Conservation (phyloP, 1,139 yeast species). For the Debaryomyces sp. region DNA sequence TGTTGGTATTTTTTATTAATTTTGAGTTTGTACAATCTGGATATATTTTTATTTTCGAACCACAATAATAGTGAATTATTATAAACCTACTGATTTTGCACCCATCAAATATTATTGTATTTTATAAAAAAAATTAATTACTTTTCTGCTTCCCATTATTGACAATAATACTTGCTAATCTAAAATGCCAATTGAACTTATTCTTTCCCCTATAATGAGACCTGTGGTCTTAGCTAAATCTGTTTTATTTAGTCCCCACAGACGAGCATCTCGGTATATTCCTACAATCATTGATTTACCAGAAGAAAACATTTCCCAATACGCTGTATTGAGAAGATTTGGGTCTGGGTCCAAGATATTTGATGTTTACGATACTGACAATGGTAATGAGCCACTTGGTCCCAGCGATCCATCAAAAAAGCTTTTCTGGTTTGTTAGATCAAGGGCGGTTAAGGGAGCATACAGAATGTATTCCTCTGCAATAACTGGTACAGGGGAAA, state of each 20-base stretch:
- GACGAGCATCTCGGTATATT: constrained; percentile 57
- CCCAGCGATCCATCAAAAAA: constrained; percentile 41
- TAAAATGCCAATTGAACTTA: constrained; percentile 59
- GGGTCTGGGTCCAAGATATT: constrained; percentile 60
- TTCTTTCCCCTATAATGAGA: constrained; percentile 60
- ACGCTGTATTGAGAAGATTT: constrained; percentile 53
- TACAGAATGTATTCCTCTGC: constrained; percentile 55
- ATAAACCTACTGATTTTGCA: constrained; percentile 5
- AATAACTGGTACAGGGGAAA: constrained; percentile 39
- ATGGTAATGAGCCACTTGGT: constrained; percentile 37
- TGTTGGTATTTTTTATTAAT: not conserved
- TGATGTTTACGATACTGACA: constrained; percentile 53
- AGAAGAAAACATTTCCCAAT: constrained; percentile 37
- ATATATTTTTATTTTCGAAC: not conserved
- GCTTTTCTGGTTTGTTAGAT: constrained; percentile 55
- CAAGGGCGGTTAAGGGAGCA: constrained; percentile 67
- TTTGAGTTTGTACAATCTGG: not conserved
- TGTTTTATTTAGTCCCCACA: constrained; percentile 56
- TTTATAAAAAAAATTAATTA: not conserved
- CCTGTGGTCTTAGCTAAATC: constrained; percentile 61
- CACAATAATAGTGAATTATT: constrained; percentile 1
- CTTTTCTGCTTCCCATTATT: not conserved
- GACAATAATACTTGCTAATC: constrained; percentile 1
- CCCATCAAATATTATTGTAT: not conserved
- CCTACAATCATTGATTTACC: constrained; percentile 54